Percentiles rank a stretch among this genome's conserved stretches.
phyloP scores from a whole-genome alignment of 805 yeast genomes.

The Wickerhamomyces chaumierensis region DNA sequence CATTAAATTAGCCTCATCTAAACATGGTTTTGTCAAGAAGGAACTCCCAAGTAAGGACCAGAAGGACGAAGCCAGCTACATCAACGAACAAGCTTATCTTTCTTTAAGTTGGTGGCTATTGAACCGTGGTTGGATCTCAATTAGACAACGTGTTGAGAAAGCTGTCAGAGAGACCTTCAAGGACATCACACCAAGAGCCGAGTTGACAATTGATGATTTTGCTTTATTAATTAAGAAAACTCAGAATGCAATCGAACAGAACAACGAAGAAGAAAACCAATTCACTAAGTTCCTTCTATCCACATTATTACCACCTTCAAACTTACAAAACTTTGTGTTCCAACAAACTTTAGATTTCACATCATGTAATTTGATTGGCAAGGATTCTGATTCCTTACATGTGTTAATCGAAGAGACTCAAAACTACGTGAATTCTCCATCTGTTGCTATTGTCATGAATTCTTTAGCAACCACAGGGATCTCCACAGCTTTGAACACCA shows the following conservation, averaged over 20 bases:
- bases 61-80: slow-evolving; percentile 29
- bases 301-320: slow-evolving; percentile 37
- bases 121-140: slow-evolving; percentile 68
- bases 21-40: slow-evolving; percentile 19
- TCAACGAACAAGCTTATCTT: slow-evolving; percentile 70
- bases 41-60: slow-evolving; percentile 13
- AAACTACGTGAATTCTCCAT: slow-evolving; percentile 29
- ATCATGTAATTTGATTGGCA: slow-evolving; percentile 21
- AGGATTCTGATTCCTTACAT: slow-evolving; percentile 21
- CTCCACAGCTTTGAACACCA: slow-evolving; percentile 24
- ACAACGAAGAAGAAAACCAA: slow-evolving; percentile 33
- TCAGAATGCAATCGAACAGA: slow-evolving; percentile 24
- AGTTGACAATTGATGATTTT: slow-evolving; percentile 53
- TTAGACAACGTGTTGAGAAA: slow-evolving; percentile 40
- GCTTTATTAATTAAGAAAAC: slow-evolving; percentile 29
- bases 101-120: slow-evolving; percentile 91
- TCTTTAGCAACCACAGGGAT: slow-evolving; percentile 25
- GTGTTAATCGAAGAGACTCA: slow-evolving; percentile 31
- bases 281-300: slow-evolving; percentile 25
- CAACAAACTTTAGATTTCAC: slow-evolving; percentile 39
- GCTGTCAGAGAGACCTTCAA: slow-evolving; percentile 52
- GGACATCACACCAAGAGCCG: slow-evolving; percentile 61
- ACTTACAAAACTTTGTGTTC: slow-evolving; percentile 40
- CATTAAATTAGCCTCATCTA: slow-evolving; percentile 48
- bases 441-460: slow-evolving; percentile 21